A percentile compares a stretch with the other conserved stretches of the same genome.
These are phyloP conservation scores for Exophiala viscosa DNA, from an alignment of 2,329 filamentous ascomycete genomes.

Conservation along the genomic window DNA sequence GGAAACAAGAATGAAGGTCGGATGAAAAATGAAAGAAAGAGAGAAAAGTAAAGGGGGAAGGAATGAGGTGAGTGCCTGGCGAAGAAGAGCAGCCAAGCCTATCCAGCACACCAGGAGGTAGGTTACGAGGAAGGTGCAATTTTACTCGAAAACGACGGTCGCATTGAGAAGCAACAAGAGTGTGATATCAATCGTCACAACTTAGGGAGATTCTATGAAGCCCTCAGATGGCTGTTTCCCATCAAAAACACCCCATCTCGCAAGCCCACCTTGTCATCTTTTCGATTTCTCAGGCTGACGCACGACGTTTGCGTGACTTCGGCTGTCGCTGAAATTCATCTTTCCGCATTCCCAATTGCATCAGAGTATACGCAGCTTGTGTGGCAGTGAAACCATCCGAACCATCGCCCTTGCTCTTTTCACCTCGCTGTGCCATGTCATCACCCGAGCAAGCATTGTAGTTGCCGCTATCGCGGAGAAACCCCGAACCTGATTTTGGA, in stretches of 20 bases:
- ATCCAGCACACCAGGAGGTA: no score
- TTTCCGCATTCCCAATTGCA: slow-evolving; percentile 16
- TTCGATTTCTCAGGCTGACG: slow-evolving; percentile 17
- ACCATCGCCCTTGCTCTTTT: slow-evolving; percentile 10
- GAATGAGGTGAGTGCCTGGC: neutral
- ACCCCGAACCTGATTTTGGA: slow-evolving; percentile 1
- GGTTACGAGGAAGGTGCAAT: no score
- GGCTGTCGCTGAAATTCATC: slow-evolving; percentile 10
- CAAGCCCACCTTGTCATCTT: neutral
- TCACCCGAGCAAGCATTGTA: slow-evolving; percentile 21
- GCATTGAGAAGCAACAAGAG: neutral
- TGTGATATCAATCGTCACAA: neutral
- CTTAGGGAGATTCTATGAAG: neutral
- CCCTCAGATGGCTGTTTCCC: no score
- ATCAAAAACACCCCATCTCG: neutral
- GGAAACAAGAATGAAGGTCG: neutral
- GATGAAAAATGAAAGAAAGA: neutral
- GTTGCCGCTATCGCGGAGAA: slow-evolving; percentile 16
- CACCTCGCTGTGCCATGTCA: slow-evolving; percentile 6
- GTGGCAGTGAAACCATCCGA: slow-evolving; percentile 28
- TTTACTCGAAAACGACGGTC: neutral
- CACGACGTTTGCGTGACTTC: slow-evolving; percentile 35
- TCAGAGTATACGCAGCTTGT: slow-evolving; percentile 36
- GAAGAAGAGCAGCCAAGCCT: no score
- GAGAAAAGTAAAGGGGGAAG: slow-evolving; percentile 1